Base-by-base conservation (phyloP, 257 asterid genomes). In the Pogostemon cablin region DNA sequence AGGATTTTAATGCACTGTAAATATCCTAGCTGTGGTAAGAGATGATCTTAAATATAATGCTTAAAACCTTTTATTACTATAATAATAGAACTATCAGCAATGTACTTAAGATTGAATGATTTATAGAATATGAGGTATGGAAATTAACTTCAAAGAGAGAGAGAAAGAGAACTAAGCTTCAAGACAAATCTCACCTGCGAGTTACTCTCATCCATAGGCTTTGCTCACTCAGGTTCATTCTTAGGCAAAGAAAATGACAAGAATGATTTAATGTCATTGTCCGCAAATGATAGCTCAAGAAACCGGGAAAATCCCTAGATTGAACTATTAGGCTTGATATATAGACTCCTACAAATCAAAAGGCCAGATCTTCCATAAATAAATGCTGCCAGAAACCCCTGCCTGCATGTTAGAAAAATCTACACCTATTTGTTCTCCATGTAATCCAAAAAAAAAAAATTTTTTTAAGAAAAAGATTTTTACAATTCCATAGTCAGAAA, bases 111-210 rank as follows among this genome's bases (percentile, higher is more conserved):
- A 68, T 17, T 34, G 66, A 75, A 20, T 20, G 25, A 20, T 20
- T 20, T 20, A 20, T 65, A 58, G 50, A 66, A 46, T 38, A 44
- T 40, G 53, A 55, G 55, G 66, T 71, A 52, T 41, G 3, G 9
- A 47, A 55, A 58, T 71, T 17, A 35, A 71, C 39, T 44, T 46
- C 42, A 44, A 25, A 40, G 61, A 41, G 55, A 34, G 40, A 35
- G 35, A 40, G 47, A 46, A 41, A 44, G 81, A 53, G 72, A 58
- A 70, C 67, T 44, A 46, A 74, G 75, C 73, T 42, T 68, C 56
- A 69, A 62, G 73, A 78, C 60, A 20, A 20, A 58, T 74, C 88
- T 87, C 82, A 83, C 85, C 90, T 79, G 83, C 46, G 37, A 48
- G 63, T 62, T 50, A 48, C 78, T 77, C 86, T 74, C 81, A 70